Evolutionary conservation across 2,329 filamentous ascomycete genomes (phyloP), one percentile per base, ranked within the genome.

Genomic region (Penicillium polonicum): DNA sequence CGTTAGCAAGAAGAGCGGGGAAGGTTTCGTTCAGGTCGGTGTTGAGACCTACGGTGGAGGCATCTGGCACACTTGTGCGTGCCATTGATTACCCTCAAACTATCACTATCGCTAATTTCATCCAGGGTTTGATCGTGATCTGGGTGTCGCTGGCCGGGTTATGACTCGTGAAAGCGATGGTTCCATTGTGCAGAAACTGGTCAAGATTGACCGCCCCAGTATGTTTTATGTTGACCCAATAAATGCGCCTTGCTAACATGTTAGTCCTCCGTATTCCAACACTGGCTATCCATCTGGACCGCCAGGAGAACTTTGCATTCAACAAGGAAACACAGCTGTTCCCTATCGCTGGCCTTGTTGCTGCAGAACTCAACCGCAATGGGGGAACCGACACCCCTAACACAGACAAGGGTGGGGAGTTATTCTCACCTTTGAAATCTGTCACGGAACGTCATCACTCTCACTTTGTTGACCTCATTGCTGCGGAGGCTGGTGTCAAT

Each of bases 291-390:
- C 94, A 99, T 76, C 85, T 99, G 57, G 89, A 97, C 70, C 88
- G 93, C 55, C 87, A 90, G 67, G 83, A 89, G 68, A 90, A 83
- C 61, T 99, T 99, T 70, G 83, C 91, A 55, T 96, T 95, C 71
- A 99, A 97, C 82, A 97, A 97, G 80, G 94, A 99, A 80, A 91
- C 88, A 25, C 93, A 99, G 75, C 80, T 99, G 25, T 95, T 96
- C 70, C 94, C 94, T 5, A 97, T 99, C 70, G 87, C 89, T 23
- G 94, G 94, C 6, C 82, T 99, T 54, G 89, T 91, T 2, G 87
- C 89, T 51, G 90, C 91, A 2, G 92, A 97, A 79, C 83, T 99
- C 58, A 97, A 97, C 79, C 84, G 90, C 65, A 84, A 85, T 25
- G 84, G 82, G 39, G 67, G 80, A 52, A 68, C 76, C 43, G 73